Evolutionary conservation across 2,329 filamentous ascomycete genomes (phyloP).

Genomic region (Thyridium curvatum): DNA sequence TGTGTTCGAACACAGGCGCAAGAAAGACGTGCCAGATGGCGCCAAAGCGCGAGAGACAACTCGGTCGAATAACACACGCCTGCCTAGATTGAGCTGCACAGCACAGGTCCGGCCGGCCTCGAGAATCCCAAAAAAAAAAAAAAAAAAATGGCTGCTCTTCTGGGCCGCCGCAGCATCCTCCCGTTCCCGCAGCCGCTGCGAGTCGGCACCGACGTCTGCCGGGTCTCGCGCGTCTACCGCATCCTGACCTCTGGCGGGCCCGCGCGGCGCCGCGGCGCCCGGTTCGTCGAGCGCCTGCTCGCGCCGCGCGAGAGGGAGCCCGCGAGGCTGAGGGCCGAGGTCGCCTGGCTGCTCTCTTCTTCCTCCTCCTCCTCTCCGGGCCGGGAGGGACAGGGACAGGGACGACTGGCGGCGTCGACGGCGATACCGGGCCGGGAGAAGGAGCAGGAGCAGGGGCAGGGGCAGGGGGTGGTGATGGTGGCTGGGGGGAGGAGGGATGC

Average conservation of each 20-base stretch:
- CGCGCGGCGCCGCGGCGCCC: slow-evolving; percentile 17
- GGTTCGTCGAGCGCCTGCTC: slow-evolving; percentile 43
- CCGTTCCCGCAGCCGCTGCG: slow-evolving; percentile 59
- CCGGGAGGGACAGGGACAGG: background rate
- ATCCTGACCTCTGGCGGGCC: slow-evolving; percentile 39
- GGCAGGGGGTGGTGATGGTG: no score
- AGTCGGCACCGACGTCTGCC: slow-evolving; percentile 76
- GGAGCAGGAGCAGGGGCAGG: slow-evolving; percentile 1
- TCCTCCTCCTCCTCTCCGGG: slow-evolving; percentile 5
- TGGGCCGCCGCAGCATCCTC: slow-evolving; percentile 8
- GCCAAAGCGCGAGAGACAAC: no score
- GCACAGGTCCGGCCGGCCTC: no score
- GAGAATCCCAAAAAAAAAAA: no score
- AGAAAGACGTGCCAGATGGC: no score
- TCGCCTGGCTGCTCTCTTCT: background rate
- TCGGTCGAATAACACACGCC: no score
- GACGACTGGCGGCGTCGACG: background rate
- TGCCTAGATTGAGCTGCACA: no score
- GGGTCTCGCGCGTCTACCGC: slow-evolving; percentile 55
- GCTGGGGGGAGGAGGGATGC: no score
- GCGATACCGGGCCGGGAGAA: background rate
- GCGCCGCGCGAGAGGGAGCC: slow-evolving; percentile 29
- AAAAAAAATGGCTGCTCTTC: no score
- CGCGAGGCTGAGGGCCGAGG: background rate
- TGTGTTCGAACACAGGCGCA: no score